Evolutionary conservation across 306 rosid genomes (phyloP), one percentile per base, ranked within the genome.

Genomic region (Vigna mungo): DNA sequence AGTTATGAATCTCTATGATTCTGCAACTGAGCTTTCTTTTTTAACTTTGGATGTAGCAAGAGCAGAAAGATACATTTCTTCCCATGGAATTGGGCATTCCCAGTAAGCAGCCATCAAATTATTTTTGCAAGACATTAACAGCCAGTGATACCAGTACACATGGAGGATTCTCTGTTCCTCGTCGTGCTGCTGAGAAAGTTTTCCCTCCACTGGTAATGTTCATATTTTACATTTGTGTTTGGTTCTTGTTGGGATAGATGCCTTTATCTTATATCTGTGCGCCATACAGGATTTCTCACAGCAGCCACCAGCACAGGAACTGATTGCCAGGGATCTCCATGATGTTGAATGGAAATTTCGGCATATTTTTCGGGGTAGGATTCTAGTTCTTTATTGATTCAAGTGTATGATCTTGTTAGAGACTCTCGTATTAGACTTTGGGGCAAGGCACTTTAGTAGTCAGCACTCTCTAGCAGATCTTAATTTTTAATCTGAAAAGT

Each of bases 131-230:
- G 92, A 93, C 98, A 58, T 83, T 93, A 80, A 93, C 98, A 0
- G 96, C 98, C 0, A 93, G 98, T 76, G 98, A 93, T 81, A 93
- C 98, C 37, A 93, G 98, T 81, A 93, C 98, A 10, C 98, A 93
- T 78, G 98, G 96, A 78, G 98, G 98, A 67, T 93, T 93, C 87
- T 93, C 98, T 59, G 98, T 93, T 85, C 98, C 98, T 74, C 98
- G 98, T 46, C 98, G 98, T 39, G 96, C 96, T 3, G 98, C 98
- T 4, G 98, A 93, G 86, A 93, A 91, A 91, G 96, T 93, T 80
- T 93, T 91, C 74, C 98, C 98, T 78, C 98, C 98, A 0, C 80
- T 93, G 91, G 98, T 91, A 89, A 17, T 34, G 59, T 79, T 56
- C 58, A 16, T 63, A 12, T 34, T 53, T 77, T 74, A 20, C 71